These are phyloP conservation scores for Gliomastix tumulicola DNA, from an alignment of 2,329 filamentous ascomycete species.

Conservation along the genomic window DNA sequence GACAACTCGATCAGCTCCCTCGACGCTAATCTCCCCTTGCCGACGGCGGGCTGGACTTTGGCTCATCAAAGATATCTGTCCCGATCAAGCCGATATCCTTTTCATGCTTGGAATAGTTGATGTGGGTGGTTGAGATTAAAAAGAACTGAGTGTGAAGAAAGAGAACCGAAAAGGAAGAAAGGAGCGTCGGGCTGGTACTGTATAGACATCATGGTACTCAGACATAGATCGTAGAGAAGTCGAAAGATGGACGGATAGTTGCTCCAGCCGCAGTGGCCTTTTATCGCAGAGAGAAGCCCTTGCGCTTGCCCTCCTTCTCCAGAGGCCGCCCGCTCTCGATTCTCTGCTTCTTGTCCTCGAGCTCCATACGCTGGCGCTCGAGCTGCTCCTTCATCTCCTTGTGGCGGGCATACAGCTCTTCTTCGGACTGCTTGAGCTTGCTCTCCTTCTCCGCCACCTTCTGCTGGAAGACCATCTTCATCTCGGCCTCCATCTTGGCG, in stretches of 20 bases:
- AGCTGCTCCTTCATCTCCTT: conserved; percentile 99
- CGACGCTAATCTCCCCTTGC: too few species aligned
- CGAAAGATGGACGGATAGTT: conserved; percentile 7
- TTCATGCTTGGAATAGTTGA: too few species aligned
- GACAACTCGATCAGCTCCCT: too few species aligned
- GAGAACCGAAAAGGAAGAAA: conserved; percentile 42
- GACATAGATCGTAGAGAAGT: conserved; percentile 42
- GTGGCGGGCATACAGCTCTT: conserved; percentile 96
- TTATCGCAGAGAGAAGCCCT: conserved; percentile 98
- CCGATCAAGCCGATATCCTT: too few species aligned
- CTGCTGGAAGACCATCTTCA: conserved; percentile 99
- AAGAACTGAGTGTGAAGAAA: conserved; percentile 23
- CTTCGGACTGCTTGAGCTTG: conserved; percentile 98
- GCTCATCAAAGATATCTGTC: too few species aligned
- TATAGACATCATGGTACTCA: conserved; percentile 52
- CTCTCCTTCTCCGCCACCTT: conserved; percentile 99
- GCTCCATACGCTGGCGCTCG: conserved; percentile 85
- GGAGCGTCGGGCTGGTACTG: conserved; percentile 51
- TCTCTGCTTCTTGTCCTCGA: conserved; percentile 97
- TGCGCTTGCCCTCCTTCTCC: conserved; percentile 97
- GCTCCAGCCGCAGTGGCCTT: conserved; percentile 11
- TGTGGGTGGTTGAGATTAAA: conserved; percentile 34
- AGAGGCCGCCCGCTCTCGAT: conserved; percentile 92
- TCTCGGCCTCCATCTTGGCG: conserved; percentile 99
- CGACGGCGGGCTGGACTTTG: too few species aligned